Evolutionary conservation across 139 green algal genomes (phyloP), one percentile per base, ranked within the genome.

Genomic region (Picochlorum sp.): DNA sequence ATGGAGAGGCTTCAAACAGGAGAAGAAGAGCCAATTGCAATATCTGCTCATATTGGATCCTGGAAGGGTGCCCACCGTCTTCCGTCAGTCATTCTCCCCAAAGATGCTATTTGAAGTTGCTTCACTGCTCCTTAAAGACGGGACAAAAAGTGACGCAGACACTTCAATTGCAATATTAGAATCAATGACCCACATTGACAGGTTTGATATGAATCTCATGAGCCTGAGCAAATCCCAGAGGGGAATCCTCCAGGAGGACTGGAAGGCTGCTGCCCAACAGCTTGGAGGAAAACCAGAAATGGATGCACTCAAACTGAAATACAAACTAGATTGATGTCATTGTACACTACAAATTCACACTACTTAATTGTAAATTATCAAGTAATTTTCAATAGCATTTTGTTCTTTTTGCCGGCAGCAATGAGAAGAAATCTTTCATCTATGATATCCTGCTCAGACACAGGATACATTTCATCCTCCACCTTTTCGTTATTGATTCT

Each of bases 401-500:
- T 69, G 64, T 75, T 94, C 84, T 61, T 92, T 82, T 35, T 63
- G 24, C 93, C 93, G 2, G 85, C 75, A 0, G 85, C 82, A 49
- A 99, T 44, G 51, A 99, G 80, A 61, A 96, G 41, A 69, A 98
- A 72, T 9, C 73, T 75, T 1, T 80, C 89, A 0, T 92, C 93
- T 20, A 99, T 82, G 1, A 97, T 52, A 63, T 96, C 84, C 0
- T 37, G 61, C 24, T 82, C 72, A 14, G 29, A 12, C 33, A 96
- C 43, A 14, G 65, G 51, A 10, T 70, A 45, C 29, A 60, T 26
- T 69, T 87, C 83, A 18, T 91, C 85, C 0, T 67, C 54, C 31
- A 97, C 78, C 57, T 83, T 86, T 14, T 61, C 63, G 60, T 98
- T 98, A 80, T 99, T 99, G 18, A 97, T 33, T 31, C 88, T 79